These are phyloP conservation scores for Xylaria arbuscula DNA, from an alignment of 2,329 filamentous ascomycete species.

Conservation along the genomic window DNA sequence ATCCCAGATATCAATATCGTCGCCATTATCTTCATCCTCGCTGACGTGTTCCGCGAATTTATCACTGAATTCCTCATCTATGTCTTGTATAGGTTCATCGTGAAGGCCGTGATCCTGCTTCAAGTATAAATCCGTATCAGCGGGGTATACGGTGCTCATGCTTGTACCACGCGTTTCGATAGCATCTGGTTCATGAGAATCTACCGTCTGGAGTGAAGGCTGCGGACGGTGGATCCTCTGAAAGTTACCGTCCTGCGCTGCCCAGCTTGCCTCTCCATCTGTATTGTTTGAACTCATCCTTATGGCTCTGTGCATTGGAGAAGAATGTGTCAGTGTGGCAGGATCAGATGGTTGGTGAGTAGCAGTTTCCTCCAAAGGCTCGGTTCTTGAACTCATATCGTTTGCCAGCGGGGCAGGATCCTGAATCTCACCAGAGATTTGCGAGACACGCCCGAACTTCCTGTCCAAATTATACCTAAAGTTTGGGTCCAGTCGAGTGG, in stretches of 20 bases:
- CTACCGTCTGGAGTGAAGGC: slow-evolving; percentile 30
- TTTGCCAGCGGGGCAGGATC: slow-evolving; percentile 39
- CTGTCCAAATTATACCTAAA: slow-evolving; percentile 40
- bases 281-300: slow-evolving; percentile 37
- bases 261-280: slow-evolving; percentile 36
- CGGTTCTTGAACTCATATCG: slow-evolving; percentile 32
- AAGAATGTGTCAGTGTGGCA: slow-evolving; percentile 8
- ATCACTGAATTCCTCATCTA: slow-evolving; percentile 37
- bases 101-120: slow-evolving; percentile 32
- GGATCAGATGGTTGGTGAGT: slow-evolving; percentile 21
- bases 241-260: slow-evolving; percentile 34
- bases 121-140: not conserved
- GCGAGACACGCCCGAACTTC: slow-evolving; percentile 32
- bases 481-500: slow-evolving; percentile 39
- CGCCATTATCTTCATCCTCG: slow-evolving; percentile 39
- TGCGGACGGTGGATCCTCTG: slow-evolving; percentile 32
- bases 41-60: slow-evolving; percentile 30
- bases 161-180: slow-evolving; percentile 35
- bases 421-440: slow-evolving; percentile 31
- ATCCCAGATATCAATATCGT: slow-evolving; percentile 66
- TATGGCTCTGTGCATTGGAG: slow-evolving; percentile 39
- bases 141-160: slow-evolving; percentile 24
- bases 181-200: slow-evolving; percentile 36
- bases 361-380: slow-evolving; percentile 28
- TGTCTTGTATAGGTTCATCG: slow-evolving; percentile 39